Conservation (phyloP, 257 asterid genomes). For the Echites panduratus region DNA sequence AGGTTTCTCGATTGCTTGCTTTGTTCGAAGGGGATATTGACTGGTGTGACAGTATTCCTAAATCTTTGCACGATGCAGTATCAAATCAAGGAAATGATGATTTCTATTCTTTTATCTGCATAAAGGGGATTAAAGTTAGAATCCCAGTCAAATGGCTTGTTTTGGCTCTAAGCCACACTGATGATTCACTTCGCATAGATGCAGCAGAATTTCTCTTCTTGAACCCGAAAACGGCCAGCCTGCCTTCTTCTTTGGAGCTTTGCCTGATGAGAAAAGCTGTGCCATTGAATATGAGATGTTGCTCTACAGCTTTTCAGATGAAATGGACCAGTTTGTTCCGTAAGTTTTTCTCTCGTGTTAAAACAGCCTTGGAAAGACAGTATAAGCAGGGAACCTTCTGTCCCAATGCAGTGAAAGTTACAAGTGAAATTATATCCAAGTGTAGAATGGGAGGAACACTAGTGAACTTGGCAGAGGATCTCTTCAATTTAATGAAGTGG, state of each 20-base stretch:
- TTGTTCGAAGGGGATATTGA: conserved; percentile 92
- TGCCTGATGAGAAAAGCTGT: conserved; percentile 75
- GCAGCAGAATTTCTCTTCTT: conserved; percentile 92
- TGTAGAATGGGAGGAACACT: conserved; percentile 29
- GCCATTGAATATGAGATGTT: conserved; percentile 94
- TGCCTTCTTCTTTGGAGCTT: conserved; percentile 89
- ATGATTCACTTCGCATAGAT: conserved; percentile 89
- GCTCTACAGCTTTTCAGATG: conserved; percentile 92
- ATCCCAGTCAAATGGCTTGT: conserved; percentile 75
- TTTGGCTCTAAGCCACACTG: conserved; percentile 74
- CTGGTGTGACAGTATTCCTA: conserved; percentile 46
- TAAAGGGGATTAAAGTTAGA: conserved; percentile 60
- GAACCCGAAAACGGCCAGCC: conserved; percentile 78
- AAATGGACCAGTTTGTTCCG: conserved; percentile 95
- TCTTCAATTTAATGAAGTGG: conserved; percentile 73
- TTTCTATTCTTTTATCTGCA: conserved; percentile 41
- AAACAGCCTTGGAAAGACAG: conserved; percentile 83
- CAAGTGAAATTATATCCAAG: conserved; percentile 26
- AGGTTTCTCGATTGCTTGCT: conserved; percentile 81
- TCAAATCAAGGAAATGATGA: conserved; percentile 36
- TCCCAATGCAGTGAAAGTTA: conserved; percentile 41
- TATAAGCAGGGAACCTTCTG: conserved; percentile 66
- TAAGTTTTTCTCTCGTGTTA: conserved; percentile 85
- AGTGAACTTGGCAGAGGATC: conserved; percentile 55
- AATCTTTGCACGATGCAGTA: conserved; percentile 29